These are phyloP conservation scores for Paulownia fortunei DNA, from an alignment of 257 asterid species.

Conservation along the genomic window DNA sequence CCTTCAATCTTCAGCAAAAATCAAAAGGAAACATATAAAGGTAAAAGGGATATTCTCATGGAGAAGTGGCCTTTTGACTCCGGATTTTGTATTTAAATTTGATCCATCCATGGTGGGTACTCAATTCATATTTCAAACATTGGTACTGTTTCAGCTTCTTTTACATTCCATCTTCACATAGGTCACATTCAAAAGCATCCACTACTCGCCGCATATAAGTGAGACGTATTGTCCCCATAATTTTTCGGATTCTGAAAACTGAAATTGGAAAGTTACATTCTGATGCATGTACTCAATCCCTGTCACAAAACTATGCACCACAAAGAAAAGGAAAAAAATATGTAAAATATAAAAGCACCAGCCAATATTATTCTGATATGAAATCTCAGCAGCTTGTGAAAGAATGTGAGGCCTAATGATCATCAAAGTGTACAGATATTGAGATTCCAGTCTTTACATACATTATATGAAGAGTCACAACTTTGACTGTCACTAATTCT, in stretches of 20 bases:
- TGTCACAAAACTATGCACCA: background rate
- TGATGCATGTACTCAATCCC: no score
- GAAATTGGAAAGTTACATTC: background rate
- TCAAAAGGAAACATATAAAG: background rate
- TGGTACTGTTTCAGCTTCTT: constrained; percentile 21
- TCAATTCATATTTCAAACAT: constrained; percentile 17
- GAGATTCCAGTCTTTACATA: background rate
- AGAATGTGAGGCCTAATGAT: background rate
- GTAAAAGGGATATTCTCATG: constrained; percentile 18
- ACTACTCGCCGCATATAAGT: constrained; percentile 39
- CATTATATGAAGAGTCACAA: background rate
- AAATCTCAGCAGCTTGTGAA: background rate
- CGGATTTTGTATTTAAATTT: constrained; percentile 25
- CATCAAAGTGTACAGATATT: background rate
- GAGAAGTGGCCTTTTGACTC: constrained; percentile 27
- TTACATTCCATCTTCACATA: background rate
- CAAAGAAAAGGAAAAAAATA: background rate
- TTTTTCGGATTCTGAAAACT: background rate
- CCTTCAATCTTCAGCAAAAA: background rate
- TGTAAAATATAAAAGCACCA: background rate
- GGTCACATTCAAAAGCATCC: constrained; percentile 33
- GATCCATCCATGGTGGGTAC: constrained; percentile 48
- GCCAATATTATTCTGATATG: background rate
- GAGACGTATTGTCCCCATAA: background rate
- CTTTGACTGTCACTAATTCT: background rate